Percentiles rank a stretch among this genome's conserved stretches.
These are phyloP conservation scores for Inga leiocalycina DNA, from an alignment of 306 rosid species.

Conservation along the genomic window DNA sequence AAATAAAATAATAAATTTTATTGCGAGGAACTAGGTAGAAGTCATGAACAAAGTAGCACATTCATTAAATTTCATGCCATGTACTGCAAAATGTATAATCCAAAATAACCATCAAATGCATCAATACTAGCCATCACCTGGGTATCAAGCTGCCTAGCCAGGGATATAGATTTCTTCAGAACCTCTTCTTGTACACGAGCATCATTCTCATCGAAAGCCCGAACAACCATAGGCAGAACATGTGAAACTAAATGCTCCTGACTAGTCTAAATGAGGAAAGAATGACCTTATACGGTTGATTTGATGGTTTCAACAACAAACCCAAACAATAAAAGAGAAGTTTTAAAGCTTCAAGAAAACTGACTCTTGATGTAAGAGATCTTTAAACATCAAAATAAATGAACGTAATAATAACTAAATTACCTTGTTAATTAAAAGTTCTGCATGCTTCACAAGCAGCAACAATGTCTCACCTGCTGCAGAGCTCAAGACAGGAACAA, in stretches of 20 bases:
- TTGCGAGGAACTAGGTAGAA: not conserved
- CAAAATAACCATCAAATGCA: not conserved
- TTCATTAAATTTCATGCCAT: not conserved
- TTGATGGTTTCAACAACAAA: not conserved
- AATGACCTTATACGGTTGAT: not conserved
- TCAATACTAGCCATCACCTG: slow-evolving; percentile 59
- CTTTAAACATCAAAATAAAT: slow-evolving; percentile 23
- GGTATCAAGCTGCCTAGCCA: slow-evolving; percentile 77
- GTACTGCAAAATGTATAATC: not conserved
- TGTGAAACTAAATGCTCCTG: slow-evolving; percentile 79
- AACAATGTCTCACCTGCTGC: slow-evolving; percentile 88
- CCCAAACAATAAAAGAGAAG: not conserved
- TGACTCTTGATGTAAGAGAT: slow-evolving; percentile 2
- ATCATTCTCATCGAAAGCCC: slow-evolving; percentile 94
- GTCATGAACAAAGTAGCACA: not conserved
- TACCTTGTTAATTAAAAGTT: slow-evolving; percentile 89
- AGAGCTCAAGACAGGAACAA: slow-evolving; percentile 84
- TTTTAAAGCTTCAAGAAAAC: slow-evolving; percentile 12
- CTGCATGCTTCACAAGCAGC: slow-evolving; percentile 91
- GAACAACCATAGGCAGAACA: slow-evolving; percentile 93
- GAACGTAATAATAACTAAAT: slow-evolving; percentile 21
- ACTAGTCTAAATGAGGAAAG: slow-evolving; percentile 62
- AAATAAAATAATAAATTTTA: not conserved
- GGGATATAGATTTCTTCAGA: slow-evolving; percentile 74
- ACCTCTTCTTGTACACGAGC: slow-evolving; percentile 97